phyloP scores from a whole-genome alignment of 257 asterid genomes.

The Petunia axillaris region DNA sequence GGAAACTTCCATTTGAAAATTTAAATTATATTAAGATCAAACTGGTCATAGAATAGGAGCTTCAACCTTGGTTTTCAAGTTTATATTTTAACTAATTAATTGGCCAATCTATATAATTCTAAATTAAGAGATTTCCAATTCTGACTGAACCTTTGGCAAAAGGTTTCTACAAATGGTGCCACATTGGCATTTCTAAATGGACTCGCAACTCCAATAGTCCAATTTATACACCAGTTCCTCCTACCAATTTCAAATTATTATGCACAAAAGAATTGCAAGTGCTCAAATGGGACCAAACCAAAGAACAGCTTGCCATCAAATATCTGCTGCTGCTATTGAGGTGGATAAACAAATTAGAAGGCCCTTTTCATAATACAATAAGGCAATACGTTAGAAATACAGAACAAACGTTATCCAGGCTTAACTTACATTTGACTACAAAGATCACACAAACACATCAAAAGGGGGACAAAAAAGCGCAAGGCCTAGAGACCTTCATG shows the following conservation, averaged over 20 bases:
- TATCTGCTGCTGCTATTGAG: background rate
- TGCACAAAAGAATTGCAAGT: background rate
- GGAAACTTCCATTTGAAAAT: no score
- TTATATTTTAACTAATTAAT: background rate
- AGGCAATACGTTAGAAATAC: conserved; percentile 11
- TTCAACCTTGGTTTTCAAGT: background rate
- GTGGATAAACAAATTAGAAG: background rate
- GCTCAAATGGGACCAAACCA: no score
- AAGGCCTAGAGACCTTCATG: conserved; percentile 12
- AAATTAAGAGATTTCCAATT: no score
- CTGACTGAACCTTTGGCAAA: background rate
- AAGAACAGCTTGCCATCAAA: background rate
- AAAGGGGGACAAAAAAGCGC: background rate
- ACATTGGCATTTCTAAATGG: background rate
- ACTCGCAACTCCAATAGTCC: no score
- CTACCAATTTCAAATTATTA: no score
- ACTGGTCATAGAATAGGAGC: no score
- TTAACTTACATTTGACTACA: conserved; percentile 7
- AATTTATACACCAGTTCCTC: no score
- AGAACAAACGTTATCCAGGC: background rate
- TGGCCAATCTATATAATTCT: background rate
- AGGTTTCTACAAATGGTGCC: background rate
- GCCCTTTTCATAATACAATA: conserved; percentile 21
- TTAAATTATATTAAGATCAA: background rate
- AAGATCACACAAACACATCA: conserved; percentile 11